These are phyloP conservation scores for Perilla frutescens DNA, from an alignment of 257 asterid species.

Conservation along the genomic window DNA sequence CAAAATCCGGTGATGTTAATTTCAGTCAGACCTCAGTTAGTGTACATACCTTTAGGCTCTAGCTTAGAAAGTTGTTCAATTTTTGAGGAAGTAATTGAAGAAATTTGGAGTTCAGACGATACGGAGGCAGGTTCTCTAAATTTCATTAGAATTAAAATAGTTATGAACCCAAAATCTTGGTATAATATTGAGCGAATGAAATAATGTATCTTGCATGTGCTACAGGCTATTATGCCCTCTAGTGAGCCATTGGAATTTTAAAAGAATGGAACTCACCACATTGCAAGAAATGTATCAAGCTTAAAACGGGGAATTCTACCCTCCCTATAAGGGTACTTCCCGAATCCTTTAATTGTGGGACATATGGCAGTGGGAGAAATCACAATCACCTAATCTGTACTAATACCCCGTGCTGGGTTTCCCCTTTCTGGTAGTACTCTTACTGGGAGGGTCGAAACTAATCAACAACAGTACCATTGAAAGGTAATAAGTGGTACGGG, in stretches of 20 bases:
- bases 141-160: neutral
- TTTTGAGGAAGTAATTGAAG: neutral
- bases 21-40: conserved; percentile 8
- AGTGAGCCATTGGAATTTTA: conserved; percentile 2
- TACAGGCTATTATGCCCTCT: conserved; percentile 4
- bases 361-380: no score
- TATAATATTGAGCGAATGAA: neutral
- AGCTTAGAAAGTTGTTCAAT: conserved; percentile 12
- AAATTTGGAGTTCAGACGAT: conserved; percentile 20
- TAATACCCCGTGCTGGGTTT: no score
- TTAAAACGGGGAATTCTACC: conserved; percentile 10
- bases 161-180: neutral
- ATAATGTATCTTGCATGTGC: neutral
- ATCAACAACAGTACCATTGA: neutral
- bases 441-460: no score
- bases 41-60: neutral
- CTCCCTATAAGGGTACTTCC: no score
- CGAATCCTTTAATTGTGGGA: no score
- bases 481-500: neutral
- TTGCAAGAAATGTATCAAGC: neutral
- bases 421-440: no score
- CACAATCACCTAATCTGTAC: no score
- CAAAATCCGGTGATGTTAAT: neutral
- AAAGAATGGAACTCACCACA: neutral
- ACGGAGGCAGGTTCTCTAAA: neutral